Evolutionary conservation across 768 basidiomycete genomes (phyloP), one percentile per base, ranked within the genome.

Genomic region (Phlegmacium glaucopus): DNA sequence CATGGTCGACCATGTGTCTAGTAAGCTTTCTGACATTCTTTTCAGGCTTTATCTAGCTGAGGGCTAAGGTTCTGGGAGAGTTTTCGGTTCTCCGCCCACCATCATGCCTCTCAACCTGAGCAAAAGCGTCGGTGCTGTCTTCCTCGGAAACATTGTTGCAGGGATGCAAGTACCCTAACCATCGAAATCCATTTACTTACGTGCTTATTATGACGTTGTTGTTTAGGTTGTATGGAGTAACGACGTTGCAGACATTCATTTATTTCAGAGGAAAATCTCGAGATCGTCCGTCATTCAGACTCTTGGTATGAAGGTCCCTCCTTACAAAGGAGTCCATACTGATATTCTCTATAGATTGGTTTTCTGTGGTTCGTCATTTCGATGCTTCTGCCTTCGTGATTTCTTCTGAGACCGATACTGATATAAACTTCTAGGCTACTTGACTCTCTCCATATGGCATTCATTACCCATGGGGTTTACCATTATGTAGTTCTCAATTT

Each of bases 381-480:
- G 18, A 9, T 8, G 25, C 9, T 8, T 29, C 3, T 40, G n/a
- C n/a, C 9, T 2, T 22, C 10, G 9, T 18, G 41, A 29, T 11
- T 2, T 10, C n/a, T 16, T 7, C 29, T 28, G 32, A 15, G 8
- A 15, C 30, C 17, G 17, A 44, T 11, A 0, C 16, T 18, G 6
- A n/a, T 4, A 28, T 42, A 18, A 16, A 11, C 26, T 12, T 10
- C 16, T 7, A 59, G 57, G 57, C 1, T 54, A n/a, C 29, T 60
- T 48, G 59, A 60, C 30, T n/a, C 51, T 3, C 18, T 57, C 4
- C 59, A 60, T 30, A 32, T 57, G 29, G 32, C 47, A n/a, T 52
- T 58, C n/a, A 60, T 58, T 52, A 54, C 51, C 16, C 59, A 60
- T 42, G 59, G 59, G 1, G 51, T 60, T 12, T 60, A 60, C 27